Evolutionary conservation across 2,329 filamentous ascomycete species (phyloP).

Genomic region (Curvularia sp.): DNA sequence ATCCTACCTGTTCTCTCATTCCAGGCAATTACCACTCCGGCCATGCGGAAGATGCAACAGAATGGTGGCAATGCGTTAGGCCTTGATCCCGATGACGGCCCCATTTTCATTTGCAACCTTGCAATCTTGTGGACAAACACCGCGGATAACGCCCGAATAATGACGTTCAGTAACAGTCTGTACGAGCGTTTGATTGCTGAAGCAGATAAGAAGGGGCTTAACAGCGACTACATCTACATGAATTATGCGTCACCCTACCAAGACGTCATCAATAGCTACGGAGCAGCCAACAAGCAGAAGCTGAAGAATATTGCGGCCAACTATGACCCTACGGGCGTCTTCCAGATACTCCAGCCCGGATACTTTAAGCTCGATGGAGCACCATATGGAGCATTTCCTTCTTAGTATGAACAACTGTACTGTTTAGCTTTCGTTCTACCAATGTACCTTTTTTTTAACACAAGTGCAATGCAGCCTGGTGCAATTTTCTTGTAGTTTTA

Average conservation of each 20-base stretch:
- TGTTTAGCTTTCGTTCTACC: background rate
- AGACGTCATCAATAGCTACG: conserved; percentile 54
- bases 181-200: conserved; percentile 20
- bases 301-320: conserved; percentile 23
- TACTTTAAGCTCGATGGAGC: conserved; percentile 35
- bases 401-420: background rate
- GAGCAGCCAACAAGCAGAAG: conserved; percentile 44
- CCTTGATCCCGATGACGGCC: conserved; percentile 29
- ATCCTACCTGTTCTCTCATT: conserved; percentile 38
- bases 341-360: conserved; percentile 31
- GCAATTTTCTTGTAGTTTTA: background rate
- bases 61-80: conserved; percentile 45
- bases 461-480: background rate
- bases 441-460: too few species aligned
- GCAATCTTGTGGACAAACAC: conserved; percentile 34
- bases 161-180: conserved; percentile 32
- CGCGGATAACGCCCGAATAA: conserved; percentile 34
- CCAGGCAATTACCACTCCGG: conserved; percentile 38
- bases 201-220: conserved; percentile 20
- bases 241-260: conserved; percentile 58
- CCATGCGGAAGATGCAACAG: conserved; percentile 36
- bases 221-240: conserved; percentile 52
- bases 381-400: conserved; percentile 24
- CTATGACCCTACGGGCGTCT: conserved; percentile 29
- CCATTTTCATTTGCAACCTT: conserved; percentile 32